Conservation (phyloP, 2,329 filamentous ascomycete genomes). For the Ophiocordyceps camponoti-floridani region DNA sequence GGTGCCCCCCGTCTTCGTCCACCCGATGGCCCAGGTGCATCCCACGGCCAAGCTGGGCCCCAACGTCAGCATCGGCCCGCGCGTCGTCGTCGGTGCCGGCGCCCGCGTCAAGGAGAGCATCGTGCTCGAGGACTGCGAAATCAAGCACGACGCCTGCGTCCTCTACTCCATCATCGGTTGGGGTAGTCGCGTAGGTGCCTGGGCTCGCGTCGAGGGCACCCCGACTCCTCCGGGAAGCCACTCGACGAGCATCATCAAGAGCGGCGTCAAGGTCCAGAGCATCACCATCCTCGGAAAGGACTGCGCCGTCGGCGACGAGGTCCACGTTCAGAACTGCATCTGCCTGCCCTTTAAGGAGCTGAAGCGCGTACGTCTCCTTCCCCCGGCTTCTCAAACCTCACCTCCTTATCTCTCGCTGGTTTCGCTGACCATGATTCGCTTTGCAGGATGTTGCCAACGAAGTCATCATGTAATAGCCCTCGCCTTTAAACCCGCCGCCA, state of each 20-base stretch:
- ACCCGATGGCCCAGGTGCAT: conserved; percentile 78
- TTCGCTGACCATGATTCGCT: not conserved
- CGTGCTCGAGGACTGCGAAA: conserved; percentile 83
- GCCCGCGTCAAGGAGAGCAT: conserved; percentile 91
- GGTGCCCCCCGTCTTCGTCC: conserved; percentile 84
- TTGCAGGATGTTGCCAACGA: conserved; percentile 65
- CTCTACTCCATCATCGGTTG: conserved; percentile 94
- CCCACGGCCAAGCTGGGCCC: conserved; percentile 92
- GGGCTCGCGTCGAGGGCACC: conserved; percentile 92
- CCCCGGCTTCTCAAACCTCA: not conserved
- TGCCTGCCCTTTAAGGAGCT: conserved; percentile 96
- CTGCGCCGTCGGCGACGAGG: conserved; percentile 81
- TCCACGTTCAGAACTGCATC: conserved; percentile 92
- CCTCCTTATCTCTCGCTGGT: not conserved
- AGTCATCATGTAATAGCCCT: conserved; percentile 69
- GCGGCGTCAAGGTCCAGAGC: conserved; percentile 95
- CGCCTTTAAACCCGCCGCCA: no score
- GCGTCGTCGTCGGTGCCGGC: conserved; percentile 67
- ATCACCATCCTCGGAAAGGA: conserved; percentile 97
- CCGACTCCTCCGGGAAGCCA: conserved; percentile 77
- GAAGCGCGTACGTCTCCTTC: conserved; percentile 55
- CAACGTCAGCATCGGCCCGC: conserved; percentile 91
- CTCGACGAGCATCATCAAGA: conserved; percentile 89
- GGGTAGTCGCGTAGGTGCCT: conserved; percentile 91
- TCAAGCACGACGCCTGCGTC: conserved; percentile 92